Base-by-base conservation (phyloP, 805 yeast species). In the Saturnispora kantuleensis region DNA sequence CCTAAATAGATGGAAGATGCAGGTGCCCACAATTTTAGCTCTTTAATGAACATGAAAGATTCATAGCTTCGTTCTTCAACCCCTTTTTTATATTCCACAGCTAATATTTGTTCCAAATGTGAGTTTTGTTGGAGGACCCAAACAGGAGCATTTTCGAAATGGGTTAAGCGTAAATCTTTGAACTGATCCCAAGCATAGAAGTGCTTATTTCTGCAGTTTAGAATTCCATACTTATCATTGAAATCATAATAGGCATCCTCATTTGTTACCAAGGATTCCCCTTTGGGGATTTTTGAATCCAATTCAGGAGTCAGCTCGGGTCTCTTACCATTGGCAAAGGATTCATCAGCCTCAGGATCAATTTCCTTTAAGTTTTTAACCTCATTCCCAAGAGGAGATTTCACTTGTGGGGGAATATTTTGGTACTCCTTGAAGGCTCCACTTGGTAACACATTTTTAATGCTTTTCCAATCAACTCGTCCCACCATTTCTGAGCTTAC, bases 131-230 rank as follows among this genome's bases (percentile, higher is more conserved):
- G 18, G 12, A 87, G 87, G 11, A 81, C 62, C 48, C 77, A 70
- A 3, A 78, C 74, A 18, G 73, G 68, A n/a, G 76, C 74, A 10
- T 81, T 79, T 54, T 82, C 87, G 51, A 75, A 74, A 43, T 66
- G 56, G 0, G 84, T 67, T 31, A 68, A 53, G 11, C 66, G 56
- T 46, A 83, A 56, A 1, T 85, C 84, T 5, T 74, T 66, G 12
- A 81, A 45, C 47, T 76, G 77, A 1, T 68, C 62, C 42, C 68
- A 56, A 0, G 62, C 54, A 38, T 68, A 66, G 50, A 76, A 77
- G 60, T 83, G 89, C 42, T 70, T 65, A 58, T 81, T 79, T 49
- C 82, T 67, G 57, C 88, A 81, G 39, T 72, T 69, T 54, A 70
- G 76, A 4, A 50, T 39, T 10, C 35, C 39, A 36, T 45, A 18